A percentile compares a stretch with the other conserved stretches of the same genome.
Evolutionary conservation across 371 early-diverging fungal genomes (phyloP).

Genomic region (Mortierella sp.): DNA sequence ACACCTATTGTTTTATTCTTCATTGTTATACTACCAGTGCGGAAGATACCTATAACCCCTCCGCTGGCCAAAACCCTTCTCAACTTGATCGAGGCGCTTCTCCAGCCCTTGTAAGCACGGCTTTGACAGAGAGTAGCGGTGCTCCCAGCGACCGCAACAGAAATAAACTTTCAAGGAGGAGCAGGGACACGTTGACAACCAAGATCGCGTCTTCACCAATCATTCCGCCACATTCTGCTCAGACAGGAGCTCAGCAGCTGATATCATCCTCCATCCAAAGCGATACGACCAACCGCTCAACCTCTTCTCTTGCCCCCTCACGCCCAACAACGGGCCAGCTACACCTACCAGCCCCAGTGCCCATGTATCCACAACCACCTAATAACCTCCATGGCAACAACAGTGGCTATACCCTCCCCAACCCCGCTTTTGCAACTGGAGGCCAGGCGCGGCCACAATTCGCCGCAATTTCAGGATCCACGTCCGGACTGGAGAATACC

Average conservation of each 20-base stretch:
- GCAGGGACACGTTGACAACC: slow-evolving; percentile 19
- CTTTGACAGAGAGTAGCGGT: too few relatives aligned
- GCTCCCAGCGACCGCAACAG: slow-evolving; percentile 15
- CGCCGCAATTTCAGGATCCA: slow-evolving; percentile 8
- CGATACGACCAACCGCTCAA: slow-evolving; percentile 1
- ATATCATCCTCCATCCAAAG: neutral
- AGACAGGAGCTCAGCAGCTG: slow-evolving; percentile 1
- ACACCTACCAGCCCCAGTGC: too few relatives aligned
- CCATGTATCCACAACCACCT: neutral
- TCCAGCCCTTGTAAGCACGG: too few relatives aligned
- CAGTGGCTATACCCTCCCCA: neutral
- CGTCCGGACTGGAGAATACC: slow-evolving; percentile 3
- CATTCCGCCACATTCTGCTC: slow-evolving; percentile 7
- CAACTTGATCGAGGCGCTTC: too few relatives aligned
- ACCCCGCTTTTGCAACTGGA: neutral
- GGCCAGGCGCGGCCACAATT: neutral
- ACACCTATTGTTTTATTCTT: too few relatives aligned
- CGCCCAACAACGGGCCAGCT: neutral
- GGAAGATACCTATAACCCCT: too few relatives aligned
- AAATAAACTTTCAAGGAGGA: slow-evolving; percentile 14
- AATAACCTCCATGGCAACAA: slow-evolving; percentile 3
- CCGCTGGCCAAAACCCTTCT: too few relatives aligned
- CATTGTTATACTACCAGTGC: too few relatives aligned
- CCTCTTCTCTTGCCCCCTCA: slow-evolving; percentile 3
- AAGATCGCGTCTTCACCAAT: slow-evolving; percentile 15